phyloP scores from a whole-genome alignment of 2,329 filamentous ascomycete genomes.

The Podosphaera aphanis region DNA sequence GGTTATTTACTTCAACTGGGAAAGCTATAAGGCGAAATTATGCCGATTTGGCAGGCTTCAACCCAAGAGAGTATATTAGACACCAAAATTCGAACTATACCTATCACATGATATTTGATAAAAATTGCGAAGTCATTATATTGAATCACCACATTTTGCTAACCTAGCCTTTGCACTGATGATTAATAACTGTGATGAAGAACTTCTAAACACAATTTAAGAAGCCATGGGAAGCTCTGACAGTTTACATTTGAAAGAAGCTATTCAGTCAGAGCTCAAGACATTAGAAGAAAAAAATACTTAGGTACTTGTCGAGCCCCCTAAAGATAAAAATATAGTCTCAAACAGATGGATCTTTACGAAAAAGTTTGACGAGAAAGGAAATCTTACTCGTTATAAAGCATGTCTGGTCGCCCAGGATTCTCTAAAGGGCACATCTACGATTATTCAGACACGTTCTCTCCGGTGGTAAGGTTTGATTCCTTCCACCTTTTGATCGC shows the following conservation, averaged over 20 bases:
- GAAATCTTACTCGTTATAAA: constrained; percentile 8
- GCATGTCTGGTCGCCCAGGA: constrained; percentile 8
- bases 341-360: constrained; percentile 4
- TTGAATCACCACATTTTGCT: not conserved
- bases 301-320: not conserved
- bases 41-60: not conserved
- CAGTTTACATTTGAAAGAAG: not conserved
- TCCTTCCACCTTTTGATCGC: not conserved
- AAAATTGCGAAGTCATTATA: not conserved
- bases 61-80: not conserved
- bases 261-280: not conserved
- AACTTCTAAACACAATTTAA: not conserved
- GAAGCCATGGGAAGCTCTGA: not conserved
- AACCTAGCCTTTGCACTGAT: not conserved
- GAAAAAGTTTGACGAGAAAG: constrained; percentile 12
- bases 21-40: not conserved
- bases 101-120: no score
- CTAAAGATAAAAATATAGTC: not conserved
- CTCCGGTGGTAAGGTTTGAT: not conserved
- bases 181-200: not conserved
- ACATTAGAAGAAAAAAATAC: not conserved
- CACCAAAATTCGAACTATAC: not conserved
- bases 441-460: not conserved
- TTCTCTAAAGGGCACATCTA: constrained; percentile 4
- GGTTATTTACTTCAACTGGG: not conserved